phyloP scores from a whole-genome alignment of 2,329 filamentous ascomycete genomes.

The Diaporthe sp. region DNA sequence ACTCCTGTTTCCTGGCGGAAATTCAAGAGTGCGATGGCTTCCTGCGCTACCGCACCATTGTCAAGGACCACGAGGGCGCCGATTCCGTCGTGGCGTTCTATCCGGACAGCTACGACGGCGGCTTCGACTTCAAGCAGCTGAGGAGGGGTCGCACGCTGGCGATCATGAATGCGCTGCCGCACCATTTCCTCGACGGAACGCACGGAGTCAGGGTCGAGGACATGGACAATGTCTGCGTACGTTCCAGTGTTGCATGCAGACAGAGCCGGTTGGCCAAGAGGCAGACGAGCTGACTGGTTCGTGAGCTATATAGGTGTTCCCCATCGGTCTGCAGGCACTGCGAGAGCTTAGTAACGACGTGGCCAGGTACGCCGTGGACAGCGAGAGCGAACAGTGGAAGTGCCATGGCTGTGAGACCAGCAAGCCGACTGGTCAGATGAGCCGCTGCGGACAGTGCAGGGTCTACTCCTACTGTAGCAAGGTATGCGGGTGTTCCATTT shows the following conservation, averaged over 20 bases:
- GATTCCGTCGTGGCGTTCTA: slow-evolving; percentile 44
- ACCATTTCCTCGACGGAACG: slow-evolving; percentile 38
- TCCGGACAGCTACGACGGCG: slow-evolving; percentile 38
- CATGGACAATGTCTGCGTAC: slow-evolving; percentile 18
- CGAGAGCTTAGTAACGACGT: neutral
- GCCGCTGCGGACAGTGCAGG: slow-evolving; percentile 29
- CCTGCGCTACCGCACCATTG: slow-evolving; percentile 42
- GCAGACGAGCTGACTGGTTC: neutral
- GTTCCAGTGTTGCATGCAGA: neutral
- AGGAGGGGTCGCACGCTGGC: slow-evolving; percentile 45
- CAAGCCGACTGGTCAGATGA: slow-evolving; percentile 11
- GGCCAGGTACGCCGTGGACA: neutral
- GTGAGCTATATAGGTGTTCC: neutral
- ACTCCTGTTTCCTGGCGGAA: slow-evolving; percentile 62
- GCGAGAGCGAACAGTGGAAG: slow-evolving; percentile 1
- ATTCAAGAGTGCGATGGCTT: slow-evolving; percentile 36
- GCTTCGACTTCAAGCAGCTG: slow-evolving; percentile 42
- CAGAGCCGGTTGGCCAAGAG: too few species aligned
- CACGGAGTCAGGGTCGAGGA: slow-evolving; percentile 30
- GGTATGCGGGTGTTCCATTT: neutral
- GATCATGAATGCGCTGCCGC: slow-evolving; percentile 43
- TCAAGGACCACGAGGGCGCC: slow-evolving; percentile 40
- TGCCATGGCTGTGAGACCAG: slow-evolving; percentile 26
- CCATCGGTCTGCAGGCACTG: neutral
- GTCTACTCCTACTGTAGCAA: slow-evolving; percentile 27